Evolutionary conservation across 306 rosid genomes (phyloP), one percentile per base, ranked within the genome.

Genomic region (Gillenia trifoliata): DNA sequence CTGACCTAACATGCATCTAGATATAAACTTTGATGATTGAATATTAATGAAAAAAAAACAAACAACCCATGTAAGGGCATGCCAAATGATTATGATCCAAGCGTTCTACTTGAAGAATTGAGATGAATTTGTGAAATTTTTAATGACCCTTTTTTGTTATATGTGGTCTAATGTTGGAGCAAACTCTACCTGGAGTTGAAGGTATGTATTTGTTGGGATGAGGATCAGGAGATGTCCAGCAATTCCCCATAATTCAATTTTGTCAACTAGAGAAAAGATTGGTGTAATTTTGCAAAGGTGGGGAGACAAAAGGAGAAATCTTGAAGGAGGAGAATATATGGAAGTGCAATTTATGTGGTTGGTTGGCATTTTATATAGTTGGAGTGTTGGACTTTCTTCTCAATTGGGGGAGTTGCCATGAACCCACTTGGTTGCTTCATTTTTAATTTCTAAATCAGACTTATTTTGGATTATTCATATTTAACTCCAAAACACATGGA

Each of bases 191-290:
- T 77, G 87, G 78, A 68, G 71, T 76, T 0, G 81, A 75, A 28
- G 87, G 64, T 34, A 3, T 55, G 60, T n/a, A 20, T 8, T 55
- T 55, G 12, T 55, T 55, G 28, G 47, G 55, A 61, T 62, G 67
- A 54, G 60, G 47, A 71, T 68, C 72, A 47, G 64, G 77, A 81
- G 81, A 83, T 78, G 86, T 75, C 55, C 72, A 82, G 81, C 96
- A 88, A 71, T 80, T 83, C 79, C 93, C 96, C 93, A 91, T 90
- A 16, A 29, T 22, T 57, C 52, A 40, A 2, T 38, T 68, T 22
- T 65, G 22, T 25, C 19, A 72, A 2, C 28, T 9, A 20, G 31
- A 45, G 15, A 16, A 15, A 16, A 13, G 20, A 4, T 15, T 4
- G 17, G 8, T 15, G 52, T 15, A 45, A 47, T 12, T 47, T 1